Base-by-base conservation (phyloP, 495 filamentous ascomycete species). In the Oleoguttula mirabilis region DNA sequence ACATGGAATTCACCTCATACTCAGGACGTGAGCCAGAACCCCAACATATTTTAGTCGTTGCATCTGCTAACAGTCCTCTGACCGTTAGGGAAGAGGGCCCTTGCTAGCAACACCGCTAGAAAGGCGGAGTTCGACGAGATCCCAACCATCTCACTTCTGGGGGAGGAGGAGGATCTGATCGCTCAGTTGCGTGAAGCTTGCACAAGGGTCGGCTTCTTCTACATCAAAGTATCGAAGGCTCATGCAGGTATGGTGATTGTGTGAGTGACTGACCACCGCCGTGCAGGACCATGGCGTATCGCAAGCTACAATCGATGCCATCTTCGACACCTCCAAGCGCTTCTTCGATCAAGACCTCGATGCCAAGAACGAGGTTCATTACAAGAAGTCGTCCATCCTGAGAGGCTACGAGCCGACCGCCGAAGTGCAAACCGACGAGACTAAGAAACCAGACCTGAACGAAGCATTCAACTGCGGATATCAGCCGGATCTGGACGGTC, bases 391-490 rank as follows among this genome's bases (percentile, higher is more conserved):
- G 3, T n/a, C 12, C 10, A 43, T 43, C 21, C 40, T 35, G 2
- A 14, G 36, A 4, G 36, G 36, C 17, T 39, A 39, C 36, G 36
- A 39, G 21, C 36, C 36, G 5, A 23, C 23, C 3, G 36, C 36
- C 6, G 36, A 39, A 27, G 36, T 39, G 16, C 17, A 19, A 21
- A 31, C 40, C 16, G 40, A 34, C 22, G 31, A 34, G 25, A 43
- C 31, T 4, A 38, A 21, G 34, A 45, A 12, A 14, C 15, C 44
- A 12, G 44, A 47, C 33, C 36, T 47, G 3, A 39, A 41, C 20
- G 44, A 47, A 21, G 44, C 44, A 6, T 47, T 47, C 44, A 47
- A 47, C 21, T 47, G 44, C 4, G 44, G 25, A 8, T 47, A 40
- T 21, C 28, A 47, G 27, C 23, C 36, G 15, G 10, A 11, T 2